Conservation (phyloP, 371 early-diverging fungal species). For the Mucor velutinosus region DNA sequence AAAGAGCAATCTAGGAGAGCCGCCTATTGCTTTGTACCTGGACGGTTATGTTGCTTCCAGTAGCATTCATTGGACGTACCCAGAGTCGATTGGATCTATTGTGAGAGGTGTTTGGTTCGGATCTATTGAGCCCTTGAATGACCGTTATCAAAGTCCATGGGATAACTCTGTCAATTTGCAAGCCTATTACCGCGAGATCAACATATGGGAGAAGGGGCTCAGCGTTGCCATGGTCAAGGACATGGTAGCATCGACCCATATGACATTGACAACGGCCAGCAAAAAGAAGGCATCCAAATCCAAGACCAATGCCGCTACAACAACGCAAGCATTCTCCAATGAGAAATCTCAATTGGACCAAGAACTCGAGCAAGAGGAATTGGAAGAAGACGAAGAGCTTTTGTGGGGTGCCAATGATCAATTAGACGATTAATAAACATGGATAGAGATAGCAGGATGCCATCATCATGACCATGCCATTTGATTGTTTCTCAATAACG, state of each 20-base stretch:
- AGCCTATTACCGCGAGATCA: slow-evolving; percentile 36
- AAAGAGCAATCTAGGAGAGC: slow-evolving; percentile 5
- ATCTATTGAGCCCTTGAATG: slow-evolving; percentile 43
- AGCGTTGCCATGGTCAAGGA: slow-evolving; percentile 7
- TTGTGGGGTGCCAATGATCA: slow-evolving; percentile 10
- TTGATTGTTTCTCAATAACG: not conserved
- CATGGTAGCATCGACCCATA: not conserved
- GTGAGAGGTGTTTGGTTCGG: slow-evolving; percentile 53
- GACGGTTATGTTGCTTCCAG: slow-evolving; percentile 44
- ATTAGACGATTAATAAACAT: slow-evolving; percentile 5
- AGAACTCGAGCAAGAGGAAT: not conserved
- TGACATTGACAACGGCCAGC: not conserved
- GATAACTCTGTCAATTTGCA: slow-evolving; percentile 37
- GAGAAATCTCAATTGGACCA: not conserved
- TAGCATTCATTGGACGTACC: slow-evolving; percentile 28
- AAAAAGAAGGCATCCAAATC: not conserved
- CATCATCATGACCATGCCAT: not conserved
- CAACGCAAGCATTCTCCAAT: not conserved
- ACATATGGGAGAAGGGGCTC: slow-evolving; percentile 40
- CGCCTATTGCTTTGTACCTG: slow-evolving; percentile 37
- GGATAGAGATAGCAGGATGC: too few species aligned
- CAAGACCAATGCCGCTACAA: not conserved
- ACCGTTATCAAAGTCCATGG: slow-evolving; percentile 48
- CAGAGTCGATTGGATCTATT: slow-evolving; percentile 16
- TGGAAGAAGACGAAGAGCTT: slow-evolving; percentile 11